These are phyloP conservation scores for Dictyostelium firmibasis DNA, from an alignment of 78 protist genomes.

Conservation along the genomic window DNA sequence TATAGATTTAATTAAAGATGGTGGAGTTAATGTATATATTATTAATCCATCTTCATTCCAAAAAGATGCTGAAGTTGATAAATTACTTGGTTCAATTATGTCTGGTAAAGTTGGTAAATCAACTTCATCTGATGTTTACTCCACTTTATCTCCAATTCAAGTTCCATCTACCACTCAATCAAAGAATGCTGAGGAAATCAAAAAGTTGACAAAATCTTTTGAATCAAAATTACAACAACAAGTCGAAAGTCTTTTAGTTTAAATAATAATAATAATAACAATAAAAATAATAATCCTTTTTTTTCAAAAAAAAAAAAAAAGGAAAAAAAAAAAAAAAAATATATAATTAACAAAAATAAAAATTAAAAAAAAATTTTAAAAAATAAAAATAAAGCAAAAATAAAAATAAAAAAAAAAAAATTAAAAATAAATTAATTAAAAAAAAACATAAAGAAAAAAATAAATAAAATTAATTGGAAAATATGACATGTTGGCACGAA, in stretches of 20 bases:
- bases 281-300: no score
- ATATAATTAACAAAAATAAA: constrained; percentile 7
- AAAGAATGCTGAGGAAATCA: not conserved
- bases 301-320: not conserved
- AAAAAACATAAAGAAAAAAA: not conserved
- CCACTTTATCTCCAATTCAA: constrained; percentile 45
- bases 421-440: not conserved
- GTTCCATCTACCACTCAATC: not conserved
- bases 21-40: constrained; percentile 62
- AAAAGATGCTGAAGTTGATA: constrained; percentile 64
- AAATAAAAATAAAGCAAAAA: not conserved
- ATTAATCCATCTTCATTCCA: constrained; percentile 43
- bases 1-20: constrained; percentile 40
- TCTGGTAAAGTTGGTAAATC: constrained; percentile 54
- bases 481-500: not conserved
- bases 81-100: constrained; percentile 20
- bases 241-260: not conserved
- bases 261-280: no score
- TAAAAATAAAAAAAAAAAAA: not conserved
- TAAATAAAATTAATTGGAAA: no score
- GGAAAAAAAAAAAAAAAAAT: not conserved
- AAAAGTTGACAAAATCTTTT: not conserved
- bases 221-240: constrained; percentile 1
- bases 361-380: not conserved
- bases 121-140: constrained; percentile 40